phyloP scores from a whole-genome alignment of 805 yeast species.

The Metschnikowia koreensis region DNA sequence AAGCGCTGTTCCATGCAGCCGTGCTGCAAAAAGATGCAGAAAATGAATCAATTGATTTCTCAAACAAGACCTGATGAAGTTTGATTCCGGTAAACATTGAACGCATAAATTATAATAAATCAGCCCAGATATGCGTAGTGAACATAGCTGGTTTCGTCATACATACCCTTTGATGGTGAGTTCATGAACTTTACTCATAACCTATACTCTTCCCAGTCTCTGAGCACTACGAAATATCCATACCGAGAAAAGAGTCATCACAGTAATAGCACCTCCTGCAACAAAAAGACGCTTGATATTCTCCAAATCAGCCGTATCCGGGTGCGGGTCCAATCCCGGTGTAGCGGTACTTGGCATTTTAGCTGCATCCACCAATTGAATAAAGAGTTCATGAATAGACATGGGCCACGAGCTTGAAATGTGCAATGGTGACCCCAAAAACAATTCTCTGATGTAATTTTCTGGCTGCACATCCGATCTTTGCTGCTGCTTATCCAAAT shows the following conservation, averaged over 20 bases:
- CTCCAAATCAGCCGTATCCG: conserved; percentile 54
- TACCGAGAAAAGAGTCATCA: conserved; percentile 59
- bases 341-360: conserved; percentile 74
- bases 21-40: background rate
- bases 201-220: conserved; percentile 9
- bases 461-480: conserved; percentile 85
- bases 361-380: conserved; percentile 87
- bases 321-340: conserved; percentile 62
- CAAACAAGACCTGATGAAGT: too few relatives aligned
- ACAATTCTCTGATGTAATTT: conserved; percentile 64
- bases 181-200: background rate
- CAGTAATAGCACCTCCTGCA: conserved; percentile 68
- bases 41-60: too few relatives aligned
- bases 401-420: conserved; percentile 89
- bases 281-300: conserved; percentile 53
- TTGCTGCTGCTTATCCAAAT: conserved; percentile 93
- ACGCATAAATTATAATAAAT: too few relatives aligned
- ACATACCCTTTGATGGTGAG: too few relatives aligned
- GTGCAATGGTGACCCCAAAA: conserved; percentile 80
- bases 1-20: background rate
- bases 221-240: conserved; percentile 54
- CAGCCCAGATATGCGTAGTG: background rate
- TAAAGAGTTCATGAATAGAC: conserved; percentile 78
- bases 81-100: too few relatives aligned
- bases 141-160: too few relatives aligned